Base-by-base conservation (phyloP, 192 early-diverging fungal species). In the Coemansia sp. region DNA sequence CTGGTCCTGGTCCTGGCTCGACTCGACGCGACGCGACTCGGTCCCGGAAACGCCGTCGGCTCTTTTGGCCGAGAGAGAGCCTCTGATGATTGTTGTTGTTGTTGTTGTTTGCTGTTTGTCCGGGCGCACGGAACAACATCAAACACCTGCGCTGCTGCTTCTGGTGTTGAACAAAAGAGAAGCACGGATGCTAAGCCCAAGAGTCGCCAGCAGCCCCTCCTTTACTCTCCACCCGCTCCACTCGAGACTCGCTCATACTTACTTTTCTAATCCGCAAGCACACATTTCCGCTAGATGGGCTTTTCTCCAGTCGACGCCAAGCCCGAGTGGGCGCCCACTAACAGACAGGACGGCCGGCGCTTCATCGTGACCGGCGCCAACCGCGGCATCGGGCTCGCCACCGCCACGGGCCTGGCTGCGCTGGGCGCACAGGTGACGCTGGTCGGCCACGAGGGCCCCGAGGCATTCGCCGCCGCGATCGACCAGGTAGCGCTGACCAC, bases 281-380 rank as follows among this genome's bases (percentile, higher is more conserved):
- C 23, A 0, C 10, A 32, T 29, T 40, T 38, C 14, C 17, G 3
- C 28, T 20, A 32, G 24, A 74, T 74, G 71, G 71, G 71, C 29
- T 74, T 74, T 46, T 46, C 71, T 9, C 71, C 65, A 20, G 45
- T 56, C 37, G 51, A 46, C 43, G 19, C 28, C 14, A 9, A 9
- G 25, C 53, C 64, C 22, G 64, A 73, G 42, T 74, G 71, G 71
- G 56, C 63, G 29, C 71, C 71, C 6, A 51, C 18, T n/a, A 26
- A 53, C 26, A 49, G 60, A 13, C 72, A 69, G 37, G 66, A 68
- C 39, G 60, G 52, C 3, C 48, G 63, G 41, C 60, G 60, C 20
- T 59, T 60, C 32, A 56, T 76, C 9, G 72, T 76, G 9, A 76
- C 72, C 0, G 72, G 72, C 13, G 45, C 66, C 53, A 76, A 69